Percentiles rank a stretch among this genome's conserved stretches.
These are phyloP conservation scores for Lepidium didymum DNA, from an alignment of 345 rosid genomes.

Conservation along the genomic window DNA sequence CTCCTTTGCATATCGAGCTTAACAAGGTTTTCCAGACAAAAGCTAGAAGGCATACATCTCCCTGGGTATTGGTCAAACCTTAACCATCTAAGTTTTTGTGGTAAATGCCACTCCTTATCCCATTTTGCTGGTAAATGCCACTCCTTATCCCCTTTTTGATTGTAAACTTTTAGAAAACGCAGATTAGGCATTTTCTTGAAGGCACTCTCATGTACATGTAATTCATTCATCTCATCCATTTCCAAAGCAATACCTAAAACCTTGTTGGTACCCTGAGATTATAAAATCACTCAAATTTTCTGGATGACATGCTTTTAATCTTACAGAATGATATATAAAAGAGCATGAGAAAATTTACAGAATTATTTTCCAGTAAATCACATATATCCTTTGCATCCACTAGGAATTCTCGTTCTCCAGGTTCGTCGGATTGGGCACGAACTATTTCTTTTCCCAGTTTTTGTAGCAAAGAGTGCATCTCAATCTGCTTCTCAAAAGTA, in stretches of 20 bases:
- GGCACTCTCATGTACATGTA: not conserved
- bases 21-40: too few species aligned
- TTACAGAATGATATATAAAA: too few species aligned
- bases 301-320: not conserved
- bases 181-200: constrained; percentile 24
- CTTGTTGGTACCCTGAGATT: constrained; percentile 20
- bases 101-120: too few species aligned
- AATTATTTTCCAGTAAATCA: not conserved
- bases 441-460: constrained; percentile 28
- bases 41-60: too few species aligned
- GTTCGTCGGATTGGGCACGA: constrained; percentile 2
- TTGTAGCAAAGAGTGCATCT: constrained; percentile 31
- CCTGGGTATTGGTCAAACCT: too few species aligned
- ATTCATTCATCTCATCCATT: not conserved
- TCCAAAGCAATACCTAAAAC: constrained; percentile 25
- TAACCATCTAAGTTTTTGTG: too few species aligned
- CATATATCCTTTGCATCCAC: constrained; percentile 20
- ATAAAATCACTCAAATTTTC: not conserved
- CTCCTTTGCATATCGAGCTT: too few species aligned
- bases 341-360: constrained; percentile 4
- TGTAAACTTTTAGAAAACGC: constrained; percentile 11
- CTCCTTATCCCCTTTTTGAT: too few species aligned
- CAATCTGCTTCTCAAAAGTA: too few species aligned
- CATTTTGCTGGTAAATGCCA: too few species aligned
- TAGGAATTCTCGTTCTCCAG: constrained; percentile 23